Evolutionary conservation across 2,329 filamentous ascomycete species (phyloP).

Genomic region (Colletotrichum costaricense): DNA sequence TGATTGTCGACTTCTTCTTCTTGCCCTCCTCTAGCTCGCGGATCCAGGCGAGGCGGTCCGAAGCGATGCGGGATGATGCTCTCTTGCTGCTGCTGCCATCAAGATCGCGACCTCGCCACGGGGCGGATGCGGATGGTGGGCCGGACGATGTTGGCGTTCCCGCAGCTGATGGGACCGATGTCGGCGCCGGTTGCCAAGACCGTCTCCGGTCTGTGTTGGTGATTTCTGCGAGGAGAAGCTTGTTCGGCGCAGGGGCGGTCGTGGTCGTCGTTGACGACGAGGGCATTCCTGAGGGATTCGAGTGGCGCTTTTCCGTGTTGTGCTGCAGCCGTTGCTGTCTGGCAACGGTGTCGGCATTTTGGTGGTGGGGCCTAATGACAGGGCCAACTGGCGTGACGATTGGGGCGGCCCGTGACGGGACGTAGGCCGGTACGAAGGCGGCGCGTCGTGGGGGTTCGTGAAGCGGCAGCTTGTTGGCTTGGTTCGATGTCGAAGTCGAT

Average conservation of each 20-base stretch:
- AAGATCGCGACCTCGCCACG: conserved; percentile 3
- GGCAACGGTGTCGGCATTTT: not conserved
- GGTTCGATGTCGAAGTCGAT: not conserved
- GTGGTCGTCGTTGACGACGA: not conserved
- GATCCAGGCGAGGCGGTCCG: conserved; percentile 31
- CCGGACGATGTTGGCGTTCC: not conserved
- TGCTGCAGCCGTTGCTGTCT: not conserved
- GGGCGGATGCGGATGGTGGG: conserved; percentile 20
- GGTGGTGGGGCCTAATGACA: not conserved
- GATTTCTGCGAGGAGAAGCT: not conserved
- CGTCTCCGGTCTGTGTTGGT: conserved; percentile 7
- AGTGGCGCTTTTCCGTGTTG: conserved; percentile 18
- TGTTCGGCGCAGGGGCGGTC: not conserved
- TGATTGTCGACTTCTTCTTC: conserved; percentile 10
- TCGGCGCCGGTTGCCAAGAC: conserved; percentile 24
- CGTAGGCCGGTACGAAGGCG: conserved; percentile 1
- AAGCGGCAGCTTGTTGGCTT: not conserved
- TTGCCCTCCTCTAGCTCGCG: conserved; percentile 22
- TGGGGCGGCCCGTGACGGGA: not conserved
- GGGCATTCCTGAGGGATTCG: not conserved
- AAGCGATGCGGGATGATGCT: conserved; percentile 6
- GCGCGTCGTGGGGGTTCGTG: conserved; percentile 16
- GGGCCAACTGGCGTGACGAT: not conserved
- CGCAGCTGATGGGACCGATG: conserved; percentile 6
- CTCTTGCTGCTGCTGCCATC: not conserved